A percentile compares a stretch with the other conserved stretches of the same genome.
These are phyloP conservation scores for Dactylis glomerata DNA, from an alignment of 176 grass and related monocot species.

Conservation along the genomic window DNA sequence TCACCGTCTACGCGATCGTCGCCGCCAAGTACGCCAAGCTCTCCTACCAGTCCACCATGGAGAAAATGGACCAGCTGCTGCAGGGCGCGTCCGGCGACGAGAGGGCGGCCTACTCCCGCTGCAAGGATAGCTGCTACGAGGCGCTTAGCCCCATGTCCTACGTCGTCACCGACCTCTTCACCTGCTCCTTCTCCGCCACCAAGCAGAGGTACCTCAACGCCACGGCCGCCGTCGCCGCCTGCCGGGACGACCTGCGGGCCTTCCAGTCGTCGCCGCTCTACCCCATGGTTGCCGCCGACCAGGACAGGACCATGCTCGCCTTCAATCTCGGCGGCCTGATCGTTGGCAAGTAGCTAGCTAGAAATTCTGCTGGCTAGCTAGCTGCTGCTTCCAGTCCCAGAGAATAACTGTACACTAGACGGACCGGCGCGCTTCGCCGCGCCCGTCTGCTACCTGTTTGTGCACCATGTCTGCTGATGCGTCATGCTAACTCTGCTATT, in stretches of 20 bases:
- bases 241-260: not conserved
- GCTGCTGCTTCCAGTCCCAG: not conserved
- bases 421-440: too few relatives aligned
- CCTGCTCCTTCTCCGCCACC: not conserved
- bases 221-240: not conserved
- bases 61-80: not conserved
- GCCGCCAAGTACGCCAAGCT: not conserved
- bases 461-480: too few relatives aligned
- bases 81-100: not conserved
- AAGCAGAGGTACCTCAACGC: not conserved
- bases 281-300: not conserved
- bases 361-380: not conserved
- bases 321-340: not conserved
- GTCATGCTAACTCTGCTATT: too few relatives aligned
- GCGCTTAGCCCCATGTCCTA: not conserved
- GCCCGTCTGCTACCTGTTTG: too few relatives aligned
- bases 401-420: not conserved
- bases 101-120: not conserved
- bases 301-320: not conserved
- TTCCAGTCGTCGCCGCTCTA: not conserved
- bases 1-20: not conserved
- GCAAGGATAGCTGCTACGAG: not conserved
- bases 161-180: not conserved
- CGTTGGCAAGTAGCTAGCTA: not conserved
- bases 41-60: constrained; percentile 6